These are phyloP conservation scores for Nidularia sp. DNA, from an alignment of 768 basidiomycete species.

Conservation along the genomic window DNA sequence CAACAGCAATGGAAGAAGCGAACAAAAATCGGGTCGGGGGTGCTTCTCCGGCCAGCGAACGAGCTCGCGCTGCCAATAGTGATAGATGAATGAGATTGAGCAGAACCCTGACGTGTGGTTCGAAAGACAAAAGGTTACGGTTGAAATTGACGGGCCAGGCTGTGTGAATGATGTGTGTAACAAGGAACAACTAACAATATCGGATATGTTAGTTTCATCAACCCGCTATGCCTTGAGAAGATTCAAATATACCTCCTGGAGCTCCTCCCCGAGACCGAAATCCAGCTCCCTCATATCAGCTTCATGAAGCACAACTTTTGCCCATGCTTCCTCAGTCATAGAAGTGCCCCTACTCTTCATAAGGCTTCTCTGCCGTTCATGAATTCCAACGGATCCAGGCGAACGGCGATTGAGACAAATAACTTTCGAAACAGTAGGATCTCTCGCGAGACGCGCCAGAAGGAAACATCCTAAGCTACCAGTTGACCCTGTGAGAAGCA, in stretches of 20 bases:
- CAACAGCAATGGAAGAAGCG: slow-evolving; percentile 31
- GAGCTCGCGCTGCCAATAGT: slow-evolving; percentile 13
- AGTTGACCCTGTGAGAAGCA: slow-evolving; percentile 33
- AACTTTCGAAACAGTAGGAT: slow-evolving; percentile 19
- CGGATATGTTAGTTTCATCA: no score
- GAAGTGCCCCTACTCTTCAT: slow-evolving; percentile 23
- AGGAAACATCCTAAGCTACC: slow-evolving; percentile 31
- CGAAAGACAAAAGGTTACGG: slow-evolving; percentile 34
- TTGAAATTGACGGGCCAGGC: slow-evolving; percentile 47
- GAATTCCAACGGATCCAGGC: slow-evolving; percentile 7
- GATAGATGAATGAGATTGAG: slow-evolving; percentile 25
- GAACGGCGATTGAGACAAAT: slow-evolving; percentile 24
- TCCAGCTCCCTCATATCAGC: slow-evolving; percentile 18
- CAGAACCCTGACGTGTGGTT: slow-evolving; percentile 30
- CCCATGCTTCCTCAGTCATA: slow-evolving; percentile 18
- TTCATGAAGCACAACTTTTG: slow-evolving; percentile 21
- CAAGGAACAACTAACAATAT: slow-evolving; percentile 9
- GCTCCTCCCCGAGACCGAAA: slow-evolving; percentile 18
- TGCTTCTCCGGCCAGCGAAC: slow-evolving; percentile 4
- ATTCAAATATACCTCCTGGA: slow-evolving; percentile 6
- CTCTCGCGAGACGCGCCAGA: slow-evolving; percentile 19
- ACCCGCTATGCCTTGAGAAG: no score
- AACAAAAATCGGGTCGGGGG: slow-evolving; percentile 26
- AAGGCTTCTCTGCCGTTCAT: slow-evolving; percentile 20
- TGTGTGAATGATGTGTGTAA: slow-evolving; percentile 26